Evolutionary conservation across 2,329 filamentous ascomycete genomes (phyloP).

Genomic region (Penicillium verrucosum): DNA sequence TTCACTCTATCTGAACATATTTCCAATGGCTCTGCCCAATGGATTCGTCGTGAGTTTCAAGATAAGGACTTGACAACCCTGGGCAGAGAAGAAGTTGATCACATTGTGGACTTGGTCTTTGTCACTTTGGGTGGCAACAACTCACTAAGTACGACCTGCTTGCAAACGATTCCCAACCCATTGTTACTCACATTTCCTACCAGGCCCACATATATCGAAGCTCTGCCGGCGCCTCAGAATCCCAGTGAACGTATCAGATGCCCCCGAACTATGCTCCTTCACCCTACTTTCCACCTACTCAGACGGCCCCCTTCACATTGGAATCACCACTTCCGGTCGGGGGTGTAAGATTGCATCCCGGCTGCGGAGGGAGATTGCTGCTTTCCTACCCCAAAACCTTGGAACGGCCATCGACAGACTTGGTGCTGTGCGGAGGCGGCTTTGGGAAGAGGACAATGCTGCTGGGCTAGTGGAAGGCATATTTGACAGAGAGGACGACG

Average conservation of each 20-base stretch:
- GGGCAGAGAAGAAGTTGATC: slow-evolving; percentile 74
- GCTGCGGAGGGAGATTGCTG: slow-evolving; percentile 81
- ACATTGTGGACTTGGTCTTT: slow-evolving; percentile 87
- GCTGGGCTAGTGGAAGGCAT: slow-evolving; percentile 46
- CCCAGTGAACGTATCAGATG: slow-evolving; percentile 88
- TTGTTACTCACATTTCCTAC: slow-evolving; percentile 26
- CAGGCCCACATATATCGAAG: slow-evolving; percentile 65
- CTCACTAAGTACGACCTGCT: slow-evolving; percentile 47
- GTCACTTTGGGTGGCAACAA: slow-evolving; percentile 62
- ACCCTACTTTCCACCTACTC: slow-evolving; percentile 82
- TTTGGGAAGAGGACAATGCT: slow-evolving; percentile 70
- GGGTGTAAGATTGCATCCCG: slow-evolving; percentile 91
- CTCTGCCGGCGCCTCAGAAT: slow-evolving; percentile 78
- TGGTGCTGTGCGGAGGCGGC: slow-evolving; percentile 66
- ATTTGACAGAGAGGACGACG: slow-evolving; percentile 49
- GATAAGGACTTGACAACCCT: slow-evolving; percentile 70
- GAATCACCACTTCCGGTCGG: slow-evolving; percentile 90
- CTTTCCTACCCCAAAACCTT: slow-evolving; percentile 70
- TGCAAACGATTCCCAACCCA: slow-evolving; percentile 22
- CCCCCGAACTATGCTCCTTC: slow-evolving; percentile 82
- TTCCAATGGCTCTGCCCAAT: slow-evolving; percentile 41
- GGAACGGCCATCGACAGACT: slow-evolving; percentile 74
- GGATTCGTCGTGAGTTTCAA: slow-evolving; percentile 55
- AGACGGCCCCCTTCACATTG: slow-evolving; percentile 89
- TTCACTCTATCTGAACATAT: slow-evolving; percentile 52